Evolutionary conservation across 2,329 filamentous ascomycete species (phyloP).

Genomic region (Nemania bipapillata): DNA sequence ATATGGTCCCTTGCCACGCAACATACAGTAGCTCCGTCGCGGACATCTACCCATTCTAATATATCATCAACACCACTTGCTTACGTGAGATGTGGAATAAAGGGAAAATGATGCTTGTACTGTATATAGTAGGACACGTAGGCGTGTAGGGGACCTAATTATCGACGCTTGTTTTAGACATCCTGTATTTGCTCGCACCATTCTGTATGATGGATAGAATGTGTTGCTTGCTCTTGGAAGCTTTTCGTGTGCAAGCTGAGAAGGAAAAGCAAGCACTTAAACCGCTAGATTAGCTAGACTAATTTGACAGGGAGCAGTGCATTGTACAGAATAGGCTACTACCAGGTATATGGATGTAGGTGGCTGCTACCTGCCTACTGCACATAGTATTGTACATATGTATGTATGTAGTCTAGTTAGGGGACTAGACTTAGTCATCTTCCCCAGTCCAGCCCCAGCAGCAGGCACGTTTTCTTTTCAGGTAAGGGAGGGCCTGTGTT

Average conservation of each 20-base stretch:
- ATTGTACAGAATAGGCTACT: too few relatives aligned
- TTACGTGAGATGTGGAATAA: neutral
- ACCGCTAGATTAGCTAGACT: neutral
- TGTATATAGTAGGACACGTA: neutral
- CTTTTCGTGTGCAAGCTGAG: neutral
- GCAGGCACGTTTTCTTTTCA: conserved; percentile 7
- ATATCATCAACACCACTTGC: neutral
- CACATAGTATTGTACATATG: too few relatives aligned
- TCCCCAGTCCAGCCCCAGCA: conserved; percentile 9
- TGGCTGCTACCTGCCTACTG: neutral
- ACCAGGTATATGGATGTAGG: too few relatives aligned
- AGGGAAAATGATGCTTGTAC: neutral
- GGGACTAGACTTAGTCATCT: neutral
- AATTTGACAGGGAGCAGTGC: too few relatives aligned
- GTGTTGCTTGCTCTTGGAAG: neutral
- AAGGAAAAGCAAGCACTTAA: neutral
- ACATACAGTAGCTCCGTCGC: neutral
- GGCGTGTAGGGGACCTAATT: neutral
- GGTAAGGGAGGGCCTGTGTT: conserved; percentile 4
- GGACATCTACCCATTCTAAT: neutral
- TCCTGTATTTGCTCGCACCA: neutral
- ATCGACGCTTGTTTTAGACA: neutral
- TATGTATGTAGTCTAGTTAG: neutral
- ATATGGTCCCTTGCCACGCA: neutral
- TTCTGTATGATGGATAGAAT: too few relatives aligned